These are phyloP conservation scores for Phytopythium sindhum DNA, from an alignment of 352 stramenopile species.

Conservation along the genomic window DNA sequence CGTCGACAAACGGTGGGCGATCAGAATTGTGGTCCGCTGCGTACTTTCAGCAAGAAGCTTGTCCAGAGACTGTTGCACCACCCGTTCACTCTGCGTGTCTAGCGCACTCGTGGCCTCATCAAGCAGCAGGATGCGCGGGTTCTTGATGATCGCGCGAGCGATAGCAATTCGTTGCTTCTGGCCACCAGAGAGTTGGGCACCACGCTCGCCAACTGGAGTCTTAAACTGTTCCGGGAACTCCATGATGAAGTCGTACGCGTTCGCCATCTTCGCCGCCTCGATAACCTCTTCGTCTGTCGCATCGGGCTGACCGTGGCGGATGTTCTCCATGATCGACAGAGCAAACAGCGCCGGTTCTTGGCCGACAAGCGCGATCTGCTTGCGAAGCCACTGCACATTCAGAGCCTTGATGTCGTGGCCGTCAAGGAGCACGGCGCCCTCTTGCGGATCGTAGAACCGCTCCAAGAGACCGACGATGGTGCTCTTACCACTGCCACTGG, in stretches of 20 bases:
- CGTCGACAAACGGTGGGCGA: conserved; percentile 93
- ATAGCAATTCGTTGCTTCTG: conserved; percentile 94
- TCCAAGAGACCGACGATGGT: conserved; percentile 55
- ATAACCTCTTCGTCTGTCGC: conserved; percentile 55
- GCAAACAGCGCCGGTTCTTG: conserved; percentile 85
- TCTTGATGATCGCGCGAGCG: conserved; percentile 88
- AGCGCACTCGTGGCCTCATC: conserved; percentile 90
- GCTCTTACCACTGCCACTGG: conserved; percentile 57
- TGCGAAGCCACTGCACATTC: conserved; percentile 63
- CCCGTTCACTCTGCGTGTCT: conserved; percentile 73
- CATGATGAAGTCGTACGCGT: conserved; percentile 91
- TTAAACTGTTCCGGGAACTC: conserved; percentile 87
- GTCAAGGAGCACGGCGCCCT: conserved; percentile 39
- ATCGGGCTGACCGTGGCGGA: conserved; percentile 49
- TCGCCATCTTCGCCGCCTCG: conserved; percentile 67
- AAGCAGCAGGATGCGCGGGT: conserved; percentile 84
- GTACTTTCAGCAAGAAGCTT: conserved; percentile 24
- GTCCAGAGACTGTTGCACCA: conserved; percentile 85
- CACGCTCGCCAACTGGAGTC: conserved; percentile 86
- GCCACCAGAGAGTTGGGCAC: conserved; percentile 88
- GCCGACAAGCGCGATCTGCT: conserved; percentile 82
- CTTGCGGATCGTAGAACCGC: conserved; percentile 51
- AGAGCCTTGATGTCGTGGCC: conserved; percentile 58
- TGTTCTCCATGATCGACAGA: conserved; percentile 66
- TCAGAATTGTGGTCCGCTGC: conserved; percentile 90